A percentile compares a stretch with the other conserved stretches of the same genome.
phyloP scores from a whole-genome alignment of 768 basidiomycete species.

The Tulasnella sp. region DNA sequence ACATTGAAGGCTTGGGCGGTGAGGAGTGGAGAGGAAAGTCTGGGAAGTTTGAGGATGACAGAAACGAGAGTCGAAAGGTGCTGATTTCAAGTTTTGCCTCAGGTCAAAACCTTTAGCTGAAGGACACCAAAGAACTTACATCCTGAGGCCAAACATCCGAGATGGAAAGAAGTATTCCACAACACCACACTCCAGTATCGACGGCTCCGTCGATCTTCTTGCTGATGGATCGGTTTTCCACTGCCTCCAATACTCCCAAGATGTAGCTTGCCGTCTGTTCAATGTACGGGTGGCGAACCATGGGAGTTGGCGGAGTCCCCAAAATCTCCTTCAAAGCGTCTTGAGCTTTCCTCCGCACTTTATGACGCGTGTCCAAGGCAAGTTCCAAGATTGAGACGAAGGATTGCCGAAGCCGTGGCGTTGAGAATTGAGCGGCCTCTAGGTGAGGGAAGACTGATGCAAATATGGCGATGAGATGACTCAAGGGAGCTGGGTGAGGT shows the following conservation, averaged over 20 bases:
- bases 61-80: slow-evolving; percentile 64
- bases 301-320: slow-evolving; percentile 68
- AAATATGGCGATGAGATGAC: slow-evolving; percentile 81
- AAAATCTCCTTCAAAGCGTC: slow-evolving; percentile 80
- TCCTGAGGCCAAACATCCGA: slow-evolving; percentile 38
- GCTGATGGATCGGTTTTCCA: slow-evolving; percentile 58
- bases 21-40: slow-evolving; percentile 82
- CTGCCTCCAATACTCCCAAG: slow-evolving; percentile 59
- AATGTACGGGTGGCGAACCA: slow-evolving; percentile 79
- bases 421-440: slow-evolving; percentile 60
- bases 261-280: slow-evolving; percentile 78
- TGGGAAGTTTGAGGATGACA: slow-evolving; percentile 73
- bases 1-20: slow-evolving; percentile 84
- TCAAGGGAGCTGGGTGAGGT: slow-evolving; percentile 60
- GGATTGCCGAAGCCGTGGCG: slow-evolving; percentile 59
- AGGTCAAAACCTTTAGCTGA: slow-evolving; percentile 45
- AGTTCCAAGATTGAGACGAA: slow-evolving; percentile 83
- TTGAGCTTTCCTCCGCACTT: slow-evolving; percentile 86
- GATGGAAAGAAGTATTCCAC: slow-evolving; percentile 52
- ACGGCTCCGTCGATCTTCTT: slow-evolving; percentile 51
- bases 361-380: slow-evolving; percentile 82
- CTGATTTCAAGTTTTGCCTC: slow-evolving; percentile 41
- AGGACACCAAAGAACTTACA: slow-evolving; percentile 55
- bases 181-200: slow-evolving; percentile 74
- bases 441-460: slow-evolving; percentile 63